Conservation (phyloP, 208 protist genomes). For the Trypanosoma avium region DNA sequence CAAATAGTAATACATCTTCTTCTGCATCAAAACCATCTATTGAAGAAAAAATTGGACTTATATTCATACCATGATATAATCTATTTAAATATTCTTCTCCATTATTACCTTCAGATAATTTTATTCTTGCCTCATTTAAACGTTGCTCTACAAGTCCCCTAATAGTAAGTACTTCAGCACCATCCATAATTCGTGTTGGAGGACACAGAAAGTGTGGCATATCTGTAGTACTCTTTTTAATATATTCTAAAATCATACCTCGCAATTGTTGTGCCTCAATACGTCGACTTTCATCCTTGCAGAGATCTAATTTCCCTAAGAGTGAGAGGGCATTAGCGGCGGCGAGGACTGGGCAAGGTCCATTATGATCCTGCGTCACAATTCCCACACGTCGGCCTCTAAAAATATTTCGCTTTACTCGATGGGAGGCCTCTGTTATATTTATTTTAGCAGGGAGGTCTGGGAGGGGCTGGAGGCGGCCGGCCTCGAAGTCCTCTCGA, state of each 20-base stretch:
- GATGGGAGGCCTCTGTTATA: slow-evolving; percentile 26
- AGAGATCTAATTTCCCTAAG: slow-evolving; percentile 20
- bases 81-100: slow-evolving; percentile 20
- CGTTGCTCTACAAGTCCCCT: slow-evolving; percentile 16
- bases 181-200: slow-evolving; percentile 14
- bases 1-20: slow-evolving; percentile 37
- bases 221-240: slow-evolving; percentile 2
- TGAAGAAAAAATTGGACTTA: slow-evolving; percentile 44
- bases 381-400: slow-evolving; percentile 24
- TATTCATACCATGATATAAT: slow-evolving; percentile 46
- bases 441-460: slow-evolving; percentile 1
- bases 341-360: slow-evolving; percentile 46
- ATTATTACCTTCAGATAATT: slow-evolving; percentile 3
- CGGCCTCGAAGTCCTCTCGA: slow-evolving; percentile 19
- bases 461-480: slow-evolving; percentile 7
- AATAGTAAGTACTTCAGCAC: slow-evolving; percentile 17
- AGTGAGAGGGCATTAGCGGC: slow-evolving; percentile 43
- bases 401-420: slow-evolving; percentile 33
- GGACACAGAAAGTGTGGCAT: slow-evolving; percentile 19
- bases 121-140: slow-evolving; percentile 1
- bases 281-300: neutral
- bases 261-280: slow-evolving; percentile 25
- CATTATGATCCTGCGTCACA: slow-evolving; percentile 38
- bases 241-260: slow-evolving; percentile 13
- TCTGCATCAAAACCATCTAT: slow-evolving; percentile 46